phyloP scores from a whole-genome alignment of 1,284 basidiomycete species.

The Sanghuangporus sanghuang region DNA sequence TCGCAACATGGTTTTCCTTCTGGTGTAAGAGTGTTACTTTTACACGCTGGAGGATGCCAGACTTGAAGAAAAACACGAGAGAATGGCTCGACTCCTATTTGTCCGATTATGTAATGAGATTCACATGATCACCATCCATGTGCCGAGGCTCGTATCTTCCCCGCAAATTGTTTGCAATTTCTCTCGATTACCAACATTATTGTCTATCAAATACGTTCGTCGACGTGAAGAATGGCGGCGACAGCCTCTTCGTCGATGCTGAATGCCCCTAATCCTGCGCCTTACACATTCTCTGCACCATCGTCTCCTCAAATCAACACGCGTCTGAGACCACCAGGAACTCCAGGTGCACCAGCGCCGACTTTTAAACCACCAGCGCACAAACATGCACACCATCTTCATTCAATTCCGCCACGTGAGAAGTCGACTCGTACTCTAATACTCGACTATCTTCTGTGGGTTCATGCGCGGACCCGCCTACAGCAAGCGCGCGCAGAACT shows the following conservation, averaged over 20 bases:
- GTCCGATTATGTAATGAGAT: neutral
- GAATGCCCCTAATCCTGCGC: neutral
- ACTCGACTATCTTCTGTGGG: constrained; percentile 79
- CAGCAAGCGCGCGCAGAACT: constrained; percentile 76
- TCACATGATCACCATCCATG: neutral
- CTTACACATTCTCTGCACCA: constrained; percentile 12
- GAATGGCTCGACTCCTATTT: neutral
- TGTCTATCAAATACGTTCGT: neutral
- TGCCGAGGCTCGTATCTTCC: neutral
- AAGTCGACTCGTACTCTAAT: constrained; percentile 78
- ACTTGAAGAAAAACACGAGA: neutral
- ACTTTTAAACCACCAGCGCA: constrained; percentile 56
- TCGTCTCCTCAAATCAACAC: constrained; percentile 13
- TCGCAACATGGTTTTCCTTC: too few relatives aligned
- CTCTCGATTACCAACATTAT: neutral
- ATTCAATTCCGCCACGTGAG: constrained; percentile 71
- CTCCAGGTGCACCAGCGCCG: neutral
- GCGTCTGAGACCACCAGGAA: constrained; percentile 3
- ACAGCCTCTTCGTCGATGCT: constrained; percentile 3
- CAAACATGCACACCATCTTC: constrained; percentile 68
- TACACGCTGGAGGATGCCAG: neutral
- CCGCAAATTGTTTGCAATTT: neutral
- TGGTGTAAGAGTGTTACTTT: too few relatives aligned
- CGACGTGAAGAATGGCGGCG: constrained; percentile 5
- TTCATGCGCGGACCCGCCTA: constrained; percentile 73